A percentile compares a stretch with the other conserved stretches of the same genome.
Evolutionary conservation across 1,284 basidiomycete genomes (phyloP).

Genomic region (Cryptococcus sp.): DNA sequence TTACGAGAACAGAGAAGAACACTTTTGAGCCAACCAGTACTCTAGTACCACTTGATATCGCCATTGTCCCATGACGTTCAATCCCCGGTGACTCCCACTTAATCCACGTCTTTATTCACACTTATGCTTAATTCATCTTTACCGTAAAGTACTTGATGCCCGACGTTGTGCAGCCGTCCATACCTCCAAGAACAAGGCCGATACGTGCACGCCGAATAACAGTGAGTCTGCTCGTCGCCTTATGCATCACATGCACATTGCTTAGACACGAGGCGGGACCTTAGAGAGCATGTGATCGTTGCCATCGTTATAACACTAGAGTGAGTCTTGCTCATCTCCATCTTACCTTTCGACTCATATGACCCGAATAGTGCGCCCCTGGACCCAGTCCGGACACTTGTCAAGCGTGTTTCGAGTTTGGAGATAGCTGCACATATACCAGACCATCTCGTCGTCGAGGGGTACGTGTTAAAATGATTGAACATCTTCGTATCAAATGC

Average conservation of each 20-base stretch:
- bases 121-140: too few relatives aligned
- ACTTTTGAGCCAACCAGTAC: too few relatives aligned
- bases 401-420: constrained; percentile 35
- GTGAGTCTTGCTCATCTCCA: constrained; percentile 10
- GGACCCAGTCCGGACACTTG: constrained; percentile 24
- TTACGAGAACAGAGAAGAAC: too few relatives aligned
- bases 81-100: too few relatives aligned
- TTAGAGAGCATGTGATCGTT: constrained; percentile 45
- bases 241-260: neutral
- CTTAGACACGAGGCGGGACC: too few relatives aligned
- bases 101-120: too few relatives aligned
- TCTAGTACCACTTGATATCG: too few relatives aligned
- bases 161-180: too few relatives aligned
- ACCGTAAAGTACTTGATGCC: too few relatives aligned
- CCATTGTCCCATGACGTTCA: too few relatives aligned
- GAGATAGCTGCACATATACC: constrained; percentile 39
- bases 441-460: constrained; percentile 42
- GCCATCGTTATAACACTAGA: constrained; percentile 43
- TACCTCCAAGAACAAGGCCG: neutral
- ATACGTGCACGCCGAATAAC: neutral
- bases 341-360: too few relatives aligned
- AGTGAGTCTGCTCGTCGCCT: neutral
- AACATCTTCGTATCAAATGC: neutral
- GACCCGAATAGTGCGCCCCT: constrained; percentile 29
- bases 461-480: constrained; percentile 19